Percentiles rank a stretch among this genome's conserved stretches.
These are phyloP conservation scores for Picea mariana DNA, from an alignment of 83 land plant species.

Conservation along the genomic window DNA sequence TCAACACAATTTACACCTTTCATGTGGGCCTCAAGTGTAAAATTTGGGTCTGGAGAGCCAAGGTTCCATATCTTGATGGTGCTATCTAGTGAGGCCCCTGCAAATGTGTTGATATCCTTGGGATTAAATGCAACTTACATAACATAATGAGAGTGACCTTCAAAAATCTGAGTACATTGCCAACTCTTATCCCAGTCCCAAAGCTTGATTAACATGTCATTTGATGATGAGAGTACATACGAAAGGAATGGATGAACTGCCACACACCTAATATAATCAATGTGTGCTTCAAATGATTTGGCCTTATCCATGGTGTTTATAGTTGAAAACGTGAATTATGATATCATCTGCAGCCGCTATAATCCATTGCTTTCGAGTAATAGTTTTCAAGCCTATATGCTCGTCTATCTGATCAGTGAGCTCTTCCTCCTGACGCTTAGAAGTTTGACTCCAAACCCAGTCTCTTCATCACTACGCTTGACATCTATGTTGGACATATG, in stretches of 20 bases:
- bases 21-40: conserved; percentile 93
- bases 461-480: too few species aligned
- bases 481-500: too few species aligned
- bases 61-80: conserved; percentile 92
- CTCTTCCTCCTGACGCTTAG: too few species aligned
- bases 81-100: conserved; percentile 48
- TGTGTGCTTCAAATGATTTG: conserved; percentile 50
- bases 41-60: conserved; percentile 98
- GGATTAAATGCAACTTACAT: conserved; percentile 51
- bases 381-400: not conserved
- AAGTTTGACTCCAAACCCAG: too few species aligned
- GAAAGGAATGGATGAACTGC: conserved; percentile 49
- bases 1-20: conserved; percentile 99
- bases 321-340: conserved; percentile 96
- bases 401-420: too few species aligned
- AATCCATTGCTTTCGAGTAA: conserved; percentile 95
- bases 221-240: conserved; percentile 49
- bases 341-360: conserved; percentile 99
- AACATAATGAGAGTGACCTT: conserved; percentile 52
- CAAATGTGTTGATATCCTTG: conserved; percentile 46
- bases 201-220: conserved; percentile 56
- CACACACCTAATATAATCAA: conserved; percentile 46
- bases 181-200: conserved; percentile 63
- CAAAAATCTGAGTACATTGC: conserved; percentile 49
- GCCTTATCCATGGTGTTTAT: conserved; percentile 82